Evolutionary conservation across 257 asterid species (phyloP).

Genomic region (Gentiana straminea): DNA sequence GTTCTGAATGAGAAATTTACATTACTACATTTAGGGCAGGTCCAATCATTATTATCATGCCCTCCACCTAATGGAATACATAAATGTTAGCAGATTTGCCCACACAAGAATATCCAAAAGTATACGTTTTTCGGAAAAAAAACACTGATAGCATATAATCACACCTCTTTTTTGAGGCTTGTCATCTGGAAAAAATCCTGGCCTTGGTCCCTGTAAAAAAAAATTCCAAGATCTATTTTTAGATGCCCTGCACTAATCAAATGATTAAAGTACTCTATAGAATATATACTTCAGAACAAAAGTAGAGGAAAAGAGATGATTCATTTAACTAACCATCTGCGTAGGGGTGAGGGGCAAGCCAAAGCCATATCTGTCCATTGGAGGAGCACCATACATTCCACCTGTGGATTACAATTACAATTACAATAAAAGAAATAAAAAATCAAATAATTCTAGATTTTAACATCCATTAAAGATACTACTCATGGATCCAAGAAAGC

Average conservation of each 20-base stretch:
- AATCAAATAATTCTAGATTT: no score
- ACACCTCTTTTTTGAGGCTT: conserved; percentile 45
- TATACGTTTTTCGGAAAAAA: neutral
- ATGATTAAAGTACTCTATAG: neutral
- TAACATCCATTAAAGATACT: no score
- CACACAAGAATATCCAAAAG: neutral
- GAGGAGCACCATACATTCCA: conserved; percentile 74
- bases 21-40: conserved; percentile 85
- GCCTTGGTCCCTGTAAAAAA: conserved; percentile 55
- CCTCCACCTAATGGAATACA: conserved; percentile 46
- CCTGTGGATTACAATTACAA: conserved; percentile 20
- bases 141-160: conserved; percentile 15
- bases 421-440: no score
- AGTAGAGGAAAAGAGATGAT: neutral
- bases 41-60: conserved; percentile 86
- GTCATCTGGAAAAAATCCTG: conserved; percentile 58
- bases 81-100: conserved; percentile 5
- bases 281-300: neutral
- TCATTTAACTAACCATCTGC: conserved; percentile 33
- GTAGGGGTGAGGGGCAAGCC: conserved; percentile 58
- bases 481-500: no score
- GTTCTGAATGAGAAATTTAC: conserved; percentile 77
- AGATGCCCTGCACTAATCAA: neutral
- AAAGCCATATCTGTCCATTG: conserved; percentile 66
- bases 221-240: neutral